These are phyloP conservation scores for Metarhizium brunneum DNA, from an alignment of 2,329 filamentous ascomycete species.

Conservation along the genomic window DNA sequence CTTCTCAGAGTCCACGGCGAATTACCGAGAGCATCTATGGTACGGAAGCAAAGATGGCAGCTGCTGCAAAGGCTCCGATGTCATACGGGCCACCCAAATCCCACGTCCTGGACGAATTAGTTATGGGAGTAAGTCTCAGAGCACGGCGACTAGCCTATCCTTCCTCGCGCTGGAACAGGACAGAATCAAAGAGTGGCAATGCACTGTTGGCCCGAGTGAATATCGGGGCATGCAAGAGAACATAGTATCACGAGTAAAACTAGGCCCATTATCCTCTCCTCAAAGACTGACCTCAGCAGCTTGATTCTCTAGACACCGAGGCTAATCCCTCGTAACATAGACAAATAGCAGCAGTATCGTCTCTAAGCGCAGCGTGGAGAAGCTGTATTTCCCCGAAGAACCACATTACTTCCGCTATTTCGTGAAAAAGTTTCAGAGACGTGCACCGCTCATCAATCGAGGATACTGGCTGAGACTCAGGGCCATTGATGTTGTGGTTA, in stretches of 20 bases:
- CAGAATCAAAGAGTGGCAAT: not conserved
- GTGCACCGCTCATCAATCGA: conserved; percentile 83
- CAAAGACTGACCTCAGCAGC: not conserved
- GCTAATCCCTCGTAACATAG: conserved; percentile 23
- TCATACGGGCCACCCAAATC: conserved; percentile 10
- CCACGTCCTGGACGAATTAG: conserved; percentile 36
- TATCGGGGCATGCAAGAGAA: too few relatives aligned
- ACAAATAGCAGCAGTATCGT: conserved; percentile 90
- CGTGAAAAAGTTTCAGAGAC: conserved; percentile 70
- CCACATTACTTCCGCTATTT: conserved; percentile 84
- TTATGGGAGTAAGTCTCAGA: conserved; percentile 41
- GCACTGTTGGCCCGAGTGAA: too few relatives aligned
- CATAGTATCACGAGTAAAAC: not conserved
- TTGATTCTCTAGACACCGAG: not conserved
- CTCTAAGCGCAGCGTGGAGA: conserved; percentile 88
- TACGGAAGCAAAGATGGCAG: conserved; percentile 3
- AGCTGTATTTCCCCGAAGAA: conserved; percentile 68
- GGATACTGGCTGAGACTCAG: conserved; percentile 83
- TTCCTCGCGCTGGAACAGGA: not conserved
- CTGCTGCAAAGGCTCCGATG: not conserved
- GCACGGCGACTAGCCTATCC: not conserved
- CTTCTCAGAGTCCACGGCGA: not conserved
- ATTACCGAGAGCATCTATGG: not conserved
- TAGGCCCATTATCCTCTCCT: not conserved
- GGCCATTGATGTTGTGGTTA: conserved; percentile 66